Base-by-base conservation (phyloP, 2,329 filamentous ascomycete species). In the Colletotrichum tofieldiae region DNA sequence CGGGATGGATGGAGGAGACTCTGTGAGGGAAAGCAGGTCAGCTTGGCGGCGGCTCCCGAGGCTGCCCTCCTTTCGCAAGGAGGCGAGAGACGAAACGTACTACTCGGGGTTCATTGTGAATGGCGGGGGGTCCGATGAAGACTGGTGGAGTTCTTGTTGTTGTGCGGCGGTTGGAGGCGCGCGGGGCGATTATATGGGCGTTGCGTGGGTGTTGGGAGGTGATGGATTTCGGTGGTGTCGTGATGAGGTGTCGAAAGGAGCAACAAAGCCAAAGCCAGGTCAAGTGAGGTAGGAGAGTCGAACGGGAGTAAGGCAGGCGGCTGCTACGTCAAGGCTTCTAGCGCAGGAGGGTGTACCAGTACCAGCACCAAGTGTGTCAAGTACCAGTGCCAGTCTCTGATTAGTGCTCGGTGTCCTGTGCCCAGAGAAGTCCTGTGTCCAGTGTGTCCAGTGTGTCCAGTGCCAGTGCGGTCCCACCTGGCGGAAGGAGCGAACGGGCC, bases 81-180 rank as follows among this genome's bases (percentile, higher is more conserved):
- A 66, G 62, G 67, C 45, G 41, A 43, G 9, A 68, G 75, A 78
- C 52, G 71, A 76, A 75, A 91, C 93, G 82, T 92, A 96, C 94
- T 90, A 96, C 94, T 96, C 94, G 83, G 94, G 94, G 89, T 96
- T 96, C 94, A 96, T 96, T 82, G 79, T 94, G 88, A 84, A 81
- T 81, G 80, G 56, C 73, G 55, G 56, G 61, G 61, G 47, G 32
- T 20, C 45, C n/a, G 56, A 49, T 54, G 55, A 64, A 65, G 52
- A 72, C 65, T 69, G 64, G 62, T 49, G 65, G 62, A 62, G 58
- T 71, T 69, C 32, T 26, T 26, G 23, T 49, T 37, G 26, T 58
- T 39, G 35, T 55, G 60, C 55, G 62, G 67, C 56, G 55, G 39
- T 35, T 55, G 23, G n/a, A 56, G 37, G 37, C 59, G 54, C 51